These are phyloP conservation scores for Leptosphaerulina australis DNA, from an alignment of 2,329 filamentous ascomycete genomes.

Conservation along the genomic window DNA sequence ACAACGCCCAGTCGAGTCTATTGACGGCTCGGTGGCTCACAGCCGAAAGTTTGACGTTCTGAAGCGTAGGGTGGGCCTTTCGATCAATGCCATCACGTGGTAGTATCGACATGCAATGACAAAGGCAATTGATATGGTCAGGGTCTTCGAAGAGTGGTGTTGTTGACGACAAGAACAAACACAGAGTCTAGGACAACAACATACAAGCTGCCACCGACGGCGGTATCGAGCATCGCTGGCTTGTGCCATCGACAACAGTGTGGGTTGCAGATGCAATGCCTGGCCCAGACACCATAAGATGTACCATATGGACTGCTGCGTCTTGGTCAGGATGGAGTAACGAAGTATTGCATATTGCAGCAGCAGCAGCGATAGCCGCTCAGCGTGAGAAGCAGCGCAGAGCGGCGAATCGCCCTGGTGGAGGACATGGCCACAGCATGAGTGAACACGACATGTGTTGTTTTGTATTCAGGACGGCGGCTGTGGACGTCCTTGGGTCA, in stretches of 20 bases:
- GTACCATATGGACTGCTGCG: background rate
- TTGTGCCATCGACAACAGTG: conserved; percentile 5
- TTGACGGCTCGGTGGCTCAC: background rate
- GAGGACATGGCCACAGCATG: conserved; percentile 8
- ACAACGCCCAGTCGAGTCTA: conserved; percentile 1
- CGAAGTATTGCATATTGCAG: background rate
- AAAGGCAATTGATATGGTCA: conserved; percentile 6
- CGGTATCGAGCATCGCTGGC: background rate
- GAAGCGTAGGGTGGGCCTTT: background rate
- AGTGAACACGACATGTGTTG: conserved; percentile 10
- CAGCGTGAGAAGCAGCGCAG: conserved; percentile 1
- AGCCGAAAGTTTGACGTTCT: background rate
- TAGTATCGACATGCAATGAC: background rate
- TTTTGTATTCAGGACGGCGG: conserved; percentile 11
- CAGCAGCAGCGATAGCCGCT: background rate
- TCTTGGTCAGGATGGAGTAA: conserved; percentile 6
- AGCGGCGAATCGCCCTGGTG: conserved; percentile 10
- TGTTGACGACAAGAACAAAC: conserved; percentile 7
- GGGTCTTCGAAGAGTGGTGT: conserved; percentile 2
- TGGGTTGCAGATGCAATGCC: background rate
- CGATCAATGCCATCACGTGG: conserved; percentile 1
- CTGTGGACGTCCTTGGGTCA: conserved; percentile 11
- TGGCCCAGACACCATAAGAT: background rate
- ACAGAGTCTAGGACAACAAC: background rate
- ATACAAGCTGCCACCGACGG: background rate